Conservation (phyloP, 139 green algal genomes). For the Choricystis sp. region DNA sequence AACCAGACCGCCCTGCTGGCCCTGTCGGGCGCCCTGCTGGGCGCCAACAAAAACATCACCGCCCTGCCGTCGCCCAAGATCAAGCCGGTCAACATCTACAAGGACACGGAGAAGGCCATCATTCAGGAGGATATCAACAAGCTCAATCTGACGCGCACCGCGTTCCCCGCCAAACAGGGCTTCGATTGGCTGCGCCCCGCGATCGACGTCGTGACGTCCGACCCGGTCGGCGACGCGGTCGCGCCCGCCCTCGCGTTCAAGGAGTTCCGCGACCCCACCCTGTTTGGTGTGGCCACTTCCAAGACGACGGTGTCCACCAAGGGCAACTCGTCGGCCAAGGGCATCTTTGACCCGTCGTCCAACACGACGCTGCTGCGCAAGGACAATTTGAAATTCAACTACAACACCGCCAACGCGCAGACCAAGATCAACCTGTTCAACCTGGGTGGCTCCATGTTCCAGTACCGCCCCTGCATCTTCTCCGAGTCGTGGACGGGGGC, state of each 20-base stretch:
- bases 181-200: neutral
- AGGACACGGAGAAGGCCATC: too few species aligned
- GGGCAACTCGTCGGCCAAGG: neutral
- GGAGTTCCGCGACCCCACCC: neutral
- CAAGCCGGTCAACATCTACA: too few species aligned
- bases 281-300: neutral
- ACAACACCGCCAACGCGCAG: too few species aligned
- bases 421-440: neutral
- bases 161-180: neutral
- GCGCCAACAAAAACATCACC: too few species aligned
- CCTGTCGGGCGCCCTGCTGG: too few species aligned
- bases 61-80: too few species aligned
- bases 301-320: neutral
- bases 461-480: neutral
- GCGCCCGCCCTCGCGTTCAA: neutral
- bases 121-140: too few species aligned
- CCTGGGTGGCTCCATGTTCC: neutral
- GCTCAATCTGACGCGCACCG: neutral
- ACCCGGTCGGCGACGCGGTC: neutral
- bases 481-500: neutral
- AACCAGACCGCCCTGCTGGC: too few species aligned
- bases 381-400: neutral
- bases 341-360: neutral
- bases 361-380: neutral
- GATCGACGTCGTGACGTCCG: neutral